Evolutionary conservation across 2,329 filamentous ascomycete species (phyloP).

Genomic region (Fragosphaeria purpurea): DNA sequence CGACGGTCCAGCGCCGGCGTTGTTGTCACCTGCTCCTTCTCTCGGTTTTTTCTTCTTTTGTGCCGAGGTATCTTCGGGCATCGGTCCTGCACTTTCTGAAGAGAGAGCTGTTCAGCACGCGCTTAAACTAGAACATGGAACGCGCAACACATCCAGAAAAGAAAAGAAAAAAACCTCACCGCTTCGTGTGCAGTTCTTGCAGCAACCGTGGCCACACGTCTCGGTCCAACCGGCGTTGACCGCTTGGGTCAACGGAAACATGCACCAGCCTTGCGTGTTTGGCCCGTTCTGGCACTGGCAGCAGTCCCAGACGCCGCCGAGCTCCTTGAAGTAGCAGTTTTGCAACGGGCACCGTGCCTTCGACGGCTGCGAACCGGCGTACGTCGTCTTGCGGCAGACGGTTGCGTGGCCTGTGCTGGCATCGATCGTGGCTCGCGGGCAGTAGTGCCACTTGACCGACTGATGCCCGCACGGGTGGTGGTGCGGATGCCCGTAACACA

Average conservation of each 20-base stretch:
- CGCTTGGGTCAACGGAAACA: conserved; percentile 23
- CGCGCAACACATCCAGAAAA: no score
- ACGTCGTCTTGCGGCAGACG: conserved; percentile 38
- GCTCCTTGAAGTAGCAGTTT: conserved; percentile 40
- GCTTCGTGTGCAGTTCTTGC: conserved; percentile 35
- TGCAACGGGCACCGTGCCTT: conserved; percentile 36
- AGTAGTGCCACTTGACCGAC: conserved; percentile 47
- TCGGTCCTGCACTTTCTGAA: conserved; percentile 10
- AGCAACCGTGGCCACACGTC: conserved; percentile 44
- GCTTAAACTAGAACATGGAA: no score
- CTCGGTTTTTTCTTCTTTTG: conserved; percentile 10
- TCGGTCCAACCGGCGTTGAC: conserved; percentile 26
- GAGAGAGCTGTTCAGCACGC: not conserved
- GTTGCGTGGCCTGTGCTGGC: conserved; percentile 38
- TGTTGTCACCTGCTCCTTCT: not conserved
- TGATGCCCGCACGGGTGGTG: conserved; percentile 42
- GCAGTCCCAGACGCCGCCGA: conserved; percentile 43
- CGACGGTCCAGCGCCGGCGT: not conserved
- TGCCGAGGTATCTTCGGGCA: conserved; percentile 7
- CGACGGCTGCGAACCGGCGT: conserved; percentile 34
- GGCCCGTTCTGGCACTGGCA: conserved; percentile 41
- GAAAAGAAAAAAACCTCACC: conserved; percentile 22
- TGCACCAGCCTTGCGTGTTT: conserved; percentile 45
- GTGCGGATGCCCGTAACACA: conserved; percentile 47
- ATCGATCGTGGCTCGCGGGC: conserved; percentile 38